These are phyloP conservation scores for Raphanus raphanistrum DNA, from an alignment of 345 rosid genomes.

Conservation along the genomic window DNA sequence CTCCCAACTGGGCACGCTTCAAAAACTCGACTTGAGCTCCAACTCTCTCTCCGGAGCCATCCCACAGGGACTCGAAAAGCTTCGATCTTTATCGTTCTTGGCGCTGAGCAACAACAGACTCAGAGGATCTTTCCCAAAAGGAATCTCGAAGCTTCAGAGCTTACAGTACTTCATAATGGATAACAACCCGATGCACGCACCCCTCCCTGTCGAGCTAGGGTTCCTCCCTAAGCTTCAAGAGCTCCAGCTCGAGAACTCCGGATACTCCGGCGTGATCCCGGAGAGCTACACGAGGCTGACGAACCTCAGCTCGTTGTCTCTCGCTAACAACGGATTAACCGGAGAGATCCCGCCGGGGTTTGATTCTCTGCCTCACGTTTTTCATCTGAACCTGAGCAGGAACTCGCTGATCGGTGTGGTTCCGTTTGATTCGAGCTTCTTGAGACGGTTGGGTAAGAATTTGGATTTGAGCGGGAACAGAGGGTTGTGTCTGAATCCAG, in stretches of 20 bases:
- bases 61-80: slow-evolving; percentile 59
- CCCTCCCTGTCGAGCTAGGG: slow-evolving; percentile 67
- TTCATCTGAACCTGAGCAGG: slow-evolving; percentile 77
- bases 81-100: slow-evolving; percentile 56
- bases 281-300: slow-evolving; percentile 48
- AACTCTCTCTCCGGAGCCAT: slow-evolving; percentile 58
- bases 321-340: slow-evolving; percentile 68
- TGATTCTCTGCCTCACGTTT: slow-evolving; percentile 52
- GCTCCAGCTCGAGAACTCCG: slow-evolving; percentile 74
- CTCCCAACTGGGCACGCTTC: slow-evolving; percentile 66
- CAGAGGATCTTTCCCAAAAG: slow-evolving; percentile 59
- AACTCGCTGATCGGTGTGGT: slow-evolving; percentile 67
- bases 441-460: slow-evolving; percentile 65
- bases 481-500: slow-evolving; percentile 71
- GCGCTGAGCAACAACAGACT: slow-evolving; percentile 75
- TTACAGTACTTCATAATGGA: slow-evolving; percentile 89
- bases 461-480: slow-evolving; percentile 82
- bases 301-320: slow-evolving; percentile 77
- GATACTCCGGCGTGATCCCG: slow-evolving; percentile 70
- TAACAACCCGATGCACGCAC: slow-evolving; percentile 65
- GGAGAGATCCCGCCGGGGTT: slow-evolving; percentile 70
- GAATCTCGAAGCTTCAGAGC: slow-evolving; percentile 55
- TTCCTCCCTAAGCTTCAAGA: slow-evolving; percentile 63
- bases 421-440: slow-evolving; percentile 67
- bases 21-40: slow-evolving; percentile 86